These are phyloP conservation scores for Mortierella sp. DNA, from an alignment of 371 early-diverging fungal species.

Conservation along the genomic window DNA sequence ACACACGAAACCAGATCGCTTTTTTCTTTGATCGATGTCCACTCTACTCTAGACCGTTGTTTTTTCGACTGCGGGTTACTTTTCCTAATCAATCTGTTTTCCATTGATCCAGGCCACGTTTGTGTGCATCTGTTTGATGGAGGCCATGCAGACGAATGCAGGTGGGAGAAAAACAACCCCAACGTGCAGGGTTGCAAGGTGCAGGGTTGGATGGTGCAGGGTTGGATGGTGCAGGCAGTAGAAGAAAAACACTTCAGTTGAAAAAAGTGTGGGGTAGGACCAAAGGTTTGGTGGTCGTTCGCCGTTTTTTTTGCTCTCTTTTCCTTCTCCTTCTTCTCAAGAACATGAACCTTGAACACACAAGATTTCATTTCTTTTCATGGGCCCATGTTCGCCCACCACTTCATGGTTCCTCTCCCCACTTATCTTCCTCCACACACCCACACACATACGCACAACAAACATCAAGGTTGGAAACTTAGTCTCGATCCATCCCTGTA, in stretches of 20 bases:
- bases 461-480: too few relatives aligned
- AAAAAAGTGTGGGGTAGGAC: conserved; percentile 4
- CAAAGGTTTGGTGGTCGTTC: conserved; percentile 3
- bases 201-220: too few relatives aligned
- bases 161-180: too few relatives aligned
- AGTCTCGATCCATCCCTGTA: too few relatives aligned
- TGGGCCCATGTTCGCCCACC: background rate
- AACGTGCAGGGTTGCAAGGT: background rate
- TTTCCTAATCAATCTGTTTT: too few relatives aligned
- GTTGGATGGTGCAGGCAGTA: too few relatives aligned
- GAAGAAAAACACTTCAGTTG: background rate
- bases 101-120: too few relatives aligned
- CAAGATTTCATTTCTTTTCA: background rate
- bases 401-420: background rate
- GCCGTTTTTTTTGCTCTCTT: background rate
- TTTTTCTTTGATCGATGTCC: background rate
- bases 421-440: background rate
- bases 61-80: too few relatives aligned
- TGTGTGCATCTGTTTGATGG: too few relatives aligned
- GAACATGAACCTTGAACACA: background rate
- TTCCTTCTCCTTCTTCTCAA: background rate
- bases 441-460: too few relatives aligned
- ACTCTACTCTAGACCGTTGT: background rate
- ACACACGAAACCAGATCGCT: too few relatives aligned
- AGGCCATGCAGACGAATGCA: too few relatives aligned